These are phyloP conservation scores for Blastobotrys peoriensis DNA, from an alignment of 805 yeast species.

Conservation along the genomic window DNA sequence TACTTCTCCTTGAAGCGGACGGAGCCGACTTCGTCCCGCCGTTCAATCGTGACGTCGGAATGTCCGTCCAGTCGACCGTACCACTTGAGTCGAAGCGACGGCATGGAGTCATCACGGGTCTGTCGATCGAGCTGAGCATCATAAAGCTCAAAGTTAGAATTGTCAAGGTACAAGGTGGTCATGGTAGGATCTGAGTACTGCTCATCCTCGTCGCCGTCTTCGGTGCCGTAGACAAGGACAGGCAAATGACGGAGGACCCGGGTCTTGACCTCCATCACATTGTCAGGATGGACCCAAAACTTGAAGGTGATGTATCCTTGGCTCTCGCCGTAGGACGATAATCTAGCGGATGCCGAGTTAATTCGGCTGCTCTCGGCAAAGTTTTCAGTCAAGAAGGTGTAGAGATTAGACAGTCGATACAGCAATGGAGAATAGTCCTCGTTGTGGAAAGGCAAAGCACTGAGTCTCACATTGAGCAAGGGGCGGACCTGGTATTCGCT, in stretches of 20 bases:
- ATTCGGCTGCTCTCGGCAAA: slow-evolving; percentile 35
- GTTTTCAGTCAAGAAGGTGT: slow-evolving; percentile 76
- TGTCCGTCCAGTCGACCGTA: slow-evolving; percentile 70
- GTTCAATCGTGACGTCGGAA: slow-evolving; percentile 76
- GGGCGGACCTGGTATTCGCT: slow-evolving; percentile 86
- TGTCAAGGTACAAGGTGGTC: slow-evolving; percentile 85
- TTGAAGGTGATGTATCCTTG: slow-evolving; percentile 52
- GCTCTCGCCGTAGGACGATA: slow-evolving; percentile 28
- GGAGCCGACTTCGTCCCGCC: slow-evolving; percentile 48
- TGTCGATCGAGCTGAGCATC: slow-evolving; percentile 73
- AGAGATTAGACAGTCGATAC: slow-evolving; percentile 69
- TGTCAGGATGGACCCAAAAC: slow-evolving; percentile 97
- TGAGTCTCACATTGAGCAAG: slow-evolving; percentile 77
- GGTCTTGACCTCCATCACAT: slow-evolving; percentile 96
- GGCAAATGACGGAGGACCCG: slow-evolving; percentile 89
- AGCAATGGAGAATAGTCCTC: slow-evolving; percentile 92
- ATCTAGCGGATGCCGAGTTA: slow-evolving; percentile 31
- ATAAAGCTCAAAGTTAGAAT: slow-evolving; percentile 73
- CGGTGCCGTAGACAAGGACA: slow-evolving; percentile 66
- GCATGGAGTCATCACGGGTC: slow-evolving; percentile 31
- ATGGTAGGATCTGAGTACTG: slow-evolving; percentile 65
- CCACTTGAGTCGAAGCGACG: slow-evolving; percentile 86
- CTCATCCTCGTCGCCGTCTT: slow-evolving; percentile 42
- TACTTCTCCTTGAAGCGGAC: slow-evolving; percentile 74
- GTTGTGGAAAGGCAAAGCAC: slow-evolving; percentile 82